These are phyloP conservation scores for Ophiostoma piceae DNA, from an alignment of 2,329 filamentous ascomycete species.

Conservation along the genomic window DNA sequence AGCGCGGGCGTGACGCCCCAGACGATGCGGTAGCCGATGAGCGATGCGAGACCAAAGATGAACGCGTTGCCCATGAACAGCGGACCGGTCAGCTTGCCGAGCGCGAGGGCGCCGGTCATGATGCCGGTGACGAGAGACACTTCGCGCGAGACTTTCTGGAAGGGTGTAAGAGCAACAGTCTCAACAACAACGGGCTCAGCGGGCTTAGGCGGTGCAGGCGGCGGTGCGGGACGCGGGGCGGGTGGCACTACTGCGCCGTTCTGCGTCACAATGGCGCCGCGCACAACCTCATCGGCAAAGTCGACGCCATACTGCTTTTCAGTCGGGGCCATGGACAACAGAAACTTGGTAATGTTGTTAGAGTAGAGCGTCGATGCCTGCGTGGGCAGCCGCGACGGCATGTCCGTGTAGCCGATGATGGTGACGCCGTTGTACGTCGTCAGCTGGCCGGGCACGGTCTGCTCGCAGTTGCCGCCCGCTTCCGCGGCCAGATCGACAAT, in stretches of 20 bases:
- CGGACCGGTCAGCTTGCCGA: conserved; percentile 76
- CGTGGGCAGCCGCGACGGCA: conserved; percentile 79
- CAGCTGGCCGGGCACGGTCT: conserved; percentile 68
- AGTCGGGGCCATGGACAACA: conserved; percentile 73
- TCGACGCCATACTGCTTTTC: conserved; percentile 77
- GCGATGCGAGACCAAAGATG: conserved; percentile 73
- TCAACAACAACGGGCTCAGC: conserved; percentile 53
- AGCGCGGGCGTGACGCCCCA: conserved; percentile 81
- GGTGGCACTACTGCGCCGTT: conserved; percentile 71
- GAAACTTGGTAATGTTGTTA: conserved; percentile 87
- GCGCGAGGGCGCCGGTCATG: conserved; percentile 67
- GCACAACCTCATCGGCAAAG: conserved; percentile 76
- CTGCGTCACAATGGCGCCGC: conserved; percentile 75
- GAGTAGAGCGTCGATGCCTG: conserved; percentile 88
- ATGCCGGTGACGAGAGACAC: conserved; percentile 69
- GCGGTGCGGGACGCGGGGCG: conserved; percentile 62
- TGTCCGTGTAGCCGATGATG: conserved; percentile 82
- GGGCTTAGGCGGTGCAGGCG: conserved; percentile 49
- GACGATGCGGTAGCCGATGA: conserved; percentile 83
- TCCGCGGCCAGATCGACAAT: conserved; percentile 85
- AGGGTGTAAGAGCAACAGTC: conserved; percentile 67
- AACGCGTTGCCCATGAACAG: conserved; percentile 86
- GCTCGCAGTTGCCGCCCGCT: conserved; percentile 81
- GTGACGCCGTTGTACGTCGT: conserved; percentile 71
- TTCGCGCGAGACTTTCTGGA: conserved; percentile 72